These are phyloP conservation scores for Pichia sp. DNA, from an alignment of 1,139 yeast genomes.

Conservation along the genomic window DNA sequence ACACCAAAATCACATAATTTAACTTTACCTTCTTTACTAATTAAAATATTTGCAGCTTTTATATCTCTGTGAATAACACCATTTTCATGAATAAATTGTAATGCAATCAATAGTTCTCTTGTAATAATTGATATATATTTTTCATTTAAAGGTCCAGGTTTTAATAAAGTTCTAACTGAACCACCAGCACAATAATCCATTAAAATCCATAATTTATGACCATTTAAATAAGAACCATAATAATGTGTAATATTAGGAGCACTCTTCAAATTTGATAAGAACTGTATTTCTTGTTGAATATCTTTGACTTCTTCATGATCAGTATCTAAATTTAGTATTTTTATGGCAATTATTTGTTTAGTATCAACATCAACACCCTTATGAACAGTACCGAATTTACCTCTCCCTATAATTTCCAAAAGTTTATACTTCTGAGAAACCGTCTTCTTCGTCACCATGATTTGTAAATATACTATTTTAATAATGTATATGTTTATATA, in stretches of 20 bases:
- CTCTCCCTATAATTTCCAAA: conserved; percentile 90
- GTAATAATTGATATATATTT: conserved; percentile 72
- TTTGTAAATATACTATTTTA: background rate
- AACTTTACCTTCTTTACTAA: conserved; percentile 83
- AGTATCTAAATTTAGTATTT: conserved; percentile 86
- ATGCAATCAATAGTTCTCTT: conserved; percentile 73
- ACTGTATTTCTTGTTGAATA: conserved; percentile 89
- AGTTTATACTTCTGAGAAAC: conserved; percentile 52
- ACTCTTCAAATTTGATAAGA: conserved; percentile 72
- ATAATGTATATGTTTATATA: too few relatives aligned
- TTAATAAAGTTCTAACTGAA: conserved; percentile 75
- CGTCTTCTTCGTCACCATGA: conserved; percentile 5
- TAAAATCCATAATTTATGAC: conserved; percentile 90
- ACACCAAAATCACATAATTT: conserved; percentile 97
- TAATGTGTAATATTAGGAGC: conserved; percentile 91
- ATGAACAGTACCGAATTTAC: conserved; percentile 95
- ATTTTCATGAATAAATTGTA: conserved; percentile 74
- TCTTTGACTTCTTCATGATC: conserved; percentile 92
- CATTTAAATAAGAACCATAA: conserved; percentile 80
- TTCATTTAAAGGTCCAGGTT: conserved; percentile 88
- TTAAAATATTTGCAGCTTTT: conserved; percentile 90
- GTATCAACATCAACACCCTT: conserved; percentile 65
- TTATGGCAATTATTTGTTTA: conserved; percentile 82
- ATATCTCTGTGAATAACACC: conserved; percentile 95
- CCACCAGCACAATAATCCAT: conserved; percentile 99